Conservation (phyloP, 2,329 filamentous ascomycete species). For the Claviceps quebecensis region DNA sequence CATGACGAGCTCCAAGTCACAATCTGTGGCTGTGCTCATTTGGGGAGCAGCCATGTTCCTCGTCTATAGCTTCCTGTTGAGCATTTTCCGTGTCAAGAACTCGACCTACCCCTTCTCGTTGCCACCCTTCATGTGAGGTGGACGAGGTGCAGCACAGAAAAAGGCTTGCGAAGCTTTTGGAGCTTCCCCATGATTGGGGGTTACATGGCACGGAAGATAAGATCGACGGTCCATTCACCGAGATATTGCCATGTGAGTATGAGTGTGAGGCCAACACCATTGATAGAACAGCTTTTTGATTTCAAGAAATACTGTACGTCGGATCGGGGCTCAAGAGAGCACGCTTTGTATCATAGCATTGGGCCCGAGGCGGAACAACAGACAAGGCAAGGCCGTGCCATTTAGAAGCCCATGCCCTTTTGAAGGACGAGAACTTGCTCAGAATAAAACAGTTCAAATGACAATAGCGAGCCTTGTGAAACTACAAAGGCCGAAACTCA, state of each 20-base stretch:
- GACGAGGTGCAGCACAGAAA: not conserved
- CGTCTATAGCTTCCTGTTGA: constrained; percentile 88
- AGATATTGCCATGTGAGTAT: not conserved
- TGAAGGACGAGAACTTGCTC: too few relatives aligned
- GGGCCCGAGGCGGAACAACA: not conserved
- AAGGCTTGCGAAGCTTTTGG: not conserved
- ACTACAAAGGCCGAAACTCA: too few relatives aligned
- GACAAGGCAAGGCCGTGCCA: not conserved
- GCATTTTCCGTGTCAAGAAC: constrained; percentile 90
- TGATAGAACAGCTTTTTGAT: not conserved
- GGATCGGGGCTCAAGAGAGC: not conserved
- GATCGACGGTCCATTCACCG: not conserved
- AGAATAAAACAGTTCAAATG: too few relatives aligned
- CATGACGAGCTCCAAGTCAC: constrained; percentile 59
- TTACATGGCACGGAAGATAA: too few relatives aligned
- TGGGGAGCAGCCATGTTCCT: constrained; percentile 67
- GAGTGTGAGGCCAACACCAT: not conserved
- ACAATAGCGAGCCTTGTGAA: too few relatives aligned
- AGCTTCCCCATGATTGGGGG: too few relatives aligned
- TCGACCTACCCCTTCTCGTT: constrained; percentile 87
- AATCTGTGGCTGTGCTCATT: constrained; percentile 67
- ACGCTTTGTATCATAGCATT: not conserved
- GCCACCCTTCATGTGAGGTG: constrained; percentile 60
- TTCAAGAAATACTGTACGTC: not conserved
- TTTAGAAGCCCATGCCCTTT: not conserved